A percentile compares a stretch with the other conserved stretches of the same genome.
Conservation (phyloP, 495 filamentous ascomycete genomes). For the Ascodesmis nigricans region DNA sequence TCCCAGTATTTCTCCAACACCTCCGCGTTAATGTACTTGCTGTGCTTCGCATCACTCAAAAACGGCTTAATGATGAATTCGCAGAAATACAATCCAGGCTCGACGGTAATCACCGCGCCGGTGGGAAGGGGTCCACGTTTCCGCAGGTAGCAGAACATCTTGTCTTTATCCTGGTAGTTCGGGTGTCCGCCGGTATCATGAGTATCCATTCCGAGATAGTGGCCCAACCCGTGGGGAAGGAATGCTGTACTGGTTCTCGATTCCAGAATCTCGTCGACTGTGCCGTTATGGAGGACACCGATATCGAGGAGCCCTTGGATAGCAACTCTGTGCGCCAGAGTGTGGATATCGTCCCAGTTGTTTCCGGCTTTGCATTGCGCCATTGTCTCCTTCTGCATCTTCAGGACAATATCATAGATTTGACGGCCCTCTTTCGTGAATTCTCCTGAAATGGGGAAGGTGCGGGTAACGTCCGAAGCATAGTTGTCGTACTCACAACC, state of each 20-base stretch:
- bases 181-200: constrained; percentile 79
- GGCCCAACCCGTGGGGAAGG: constrained; percentile 78
- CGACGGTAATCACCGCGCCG: constrained; percentile 67
- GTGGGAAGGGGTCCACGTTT: constrained; percentile 56
- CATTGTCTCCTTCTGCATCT: constrained; percentile 66
- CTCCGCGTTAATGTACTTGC: constrained; percentile 47
- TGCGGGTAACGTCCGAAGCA: constrained; percentile 73
- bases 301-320: constrained; percentile 56
- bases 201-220: constrained; percentile 87
- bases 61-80: constrained; percentile 76
- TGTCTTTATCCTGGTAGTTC: constrained; percentile 63
- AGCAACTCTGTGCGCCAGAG: constrained; percentile 54
- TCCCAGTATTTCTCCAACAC: constrained; percentile 70
- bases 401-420: constrained; percentile 68
- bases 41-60: constrained; percentile 42
- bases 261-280: constrained; percentile 46
- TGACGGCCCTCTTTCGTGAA: constrained; percentile 49
- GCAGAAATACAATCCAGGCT: constrained; percentile 89
- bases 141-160: constrained; percentile 67
- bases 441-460: constrained; percentile 57
- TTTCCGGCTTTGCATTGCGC: constrained; percentile 50
- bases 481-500: constrained; percentile 64
- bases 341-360: constrained; percentile 68
- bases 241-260: constrained; percentile 62
- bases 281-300: constrained; percentile 47